These are phyloP conservation scores for Misopates orontium DNA, from an alignment of 257 asterid genomes.

Conservation along the genomic window DNA sequence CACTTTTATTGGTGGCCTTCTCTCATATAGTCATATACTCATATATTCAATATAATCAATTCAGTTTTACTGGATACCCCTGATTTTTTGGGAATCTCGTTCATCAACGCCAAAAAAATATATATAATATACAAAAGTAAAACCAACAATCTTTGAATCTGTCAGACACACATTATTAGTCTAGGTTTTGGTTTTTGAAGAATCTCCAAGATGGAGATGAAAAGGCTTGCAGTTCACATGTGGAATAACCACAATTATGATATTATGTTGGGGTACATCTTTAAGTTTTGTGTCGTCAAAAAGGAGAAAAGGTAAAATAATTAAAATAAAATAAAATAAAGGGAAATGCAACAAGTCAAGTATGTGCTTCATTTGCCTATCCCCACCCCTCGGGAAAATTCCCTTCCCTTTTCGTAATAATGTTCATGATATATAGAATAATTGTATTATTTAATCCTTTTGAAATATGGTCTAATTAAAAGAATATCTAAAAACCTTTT, in stretches of 20 bases:
- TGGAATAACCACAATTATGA: constrained; percentile 4
- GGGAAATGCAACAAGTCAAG: not conserved
- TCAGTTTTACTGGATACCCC: constrained; percentile 2
- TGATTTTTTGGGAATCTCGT: not conserved
- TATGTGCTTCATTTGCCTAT: not conserved
- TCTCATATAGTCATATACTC: no score
- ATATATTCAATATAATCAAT: not conserved
- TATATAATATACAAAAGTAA: not conserved
- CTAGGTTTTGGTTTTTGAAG: no score
- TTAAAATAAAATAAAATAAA: not conserved
- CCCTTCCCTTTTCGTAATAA: no score
- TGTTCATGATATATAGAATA: no score
- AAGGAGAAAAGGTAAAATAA: constrained; percentile 2
- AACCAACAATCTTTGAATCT: not conserved
- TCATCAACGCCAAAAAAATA: not conserved
- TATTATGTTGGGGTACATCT: not conserved
- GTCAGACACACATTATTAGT: not conserved
- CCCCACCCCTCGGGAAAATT: no score
- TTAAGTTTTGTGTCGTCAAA: not conserved
- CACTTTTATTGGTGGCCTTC: not conserved
- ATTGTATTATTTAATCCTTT: no score
- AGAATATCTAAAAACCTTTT: no score
- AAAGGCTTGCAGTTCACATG: constrained; percentile 10
- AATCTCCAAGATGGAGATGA: not conserved
- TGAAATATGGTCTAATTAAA: no score